Evolutionary conservation across 2,329 filamentous ascomycete species (phyloP), one percentile per base, ranked within the genome.

Genomic region (Aotearoamyces nothofagi): DNA sequence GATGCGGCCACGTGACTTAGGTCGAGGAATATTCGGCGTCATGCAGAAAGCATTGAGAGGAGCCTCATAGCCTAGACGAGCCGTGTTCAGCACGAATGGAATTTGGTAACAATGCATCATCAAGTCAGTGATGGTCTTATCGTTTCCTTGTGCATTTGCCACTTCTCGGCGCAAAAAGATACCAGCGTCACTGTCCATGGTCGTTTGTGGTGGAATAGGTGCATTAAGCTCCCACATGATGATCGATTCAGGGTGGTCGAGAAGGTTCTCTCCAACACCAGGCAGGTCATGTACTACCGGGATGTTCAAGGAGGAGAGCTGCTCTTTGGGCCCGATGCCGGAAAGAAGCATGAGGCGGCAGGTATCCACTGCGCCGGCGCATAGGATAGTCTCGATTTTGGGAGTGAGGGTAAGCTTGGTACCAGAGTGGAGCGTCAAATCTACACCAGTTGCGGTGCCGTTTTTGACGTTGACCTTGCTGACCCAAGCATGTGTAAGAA

Each of bases 31-130:
- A 34, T 69, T 68, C 23, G 61, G 62, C 0, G 62, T 59, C 38
- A 64, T 63, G 33, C 66, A 54, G 9, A 66, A 63, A 28, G 70
- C 56, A 39, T 72, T 63, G 33, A 57, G 50, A 3, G 54, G 52
- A 2, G 41, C 43, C 15, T 47, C 44, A 47, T 74, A 92, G 40
- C 83, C 83, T 8, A 93, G 66, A 22, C 80, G 74, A 31, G 66
- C 59, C 2, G 83, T 93, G 65, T 92, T 92, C 42, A 84, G 70
- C 37, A 76, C 80, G 57, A 92, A 92, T 30, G 83, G 83, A 41
- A 92, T 92, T 57, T 92, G 84, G 61, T 92, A 92, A 67, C 83
- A 92, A 60, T 92, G 83, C 78, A 90, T 90, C 84, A 92, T 92
- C 46, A 92, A 58, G 48, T 93, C 84, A 38, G 78, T 79, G 31